Evolutionary conservation across 345 rosid species (phyloP), one percentile per base, ranked within the genome.

Genomic region (Salix suchowensis): DNA sequence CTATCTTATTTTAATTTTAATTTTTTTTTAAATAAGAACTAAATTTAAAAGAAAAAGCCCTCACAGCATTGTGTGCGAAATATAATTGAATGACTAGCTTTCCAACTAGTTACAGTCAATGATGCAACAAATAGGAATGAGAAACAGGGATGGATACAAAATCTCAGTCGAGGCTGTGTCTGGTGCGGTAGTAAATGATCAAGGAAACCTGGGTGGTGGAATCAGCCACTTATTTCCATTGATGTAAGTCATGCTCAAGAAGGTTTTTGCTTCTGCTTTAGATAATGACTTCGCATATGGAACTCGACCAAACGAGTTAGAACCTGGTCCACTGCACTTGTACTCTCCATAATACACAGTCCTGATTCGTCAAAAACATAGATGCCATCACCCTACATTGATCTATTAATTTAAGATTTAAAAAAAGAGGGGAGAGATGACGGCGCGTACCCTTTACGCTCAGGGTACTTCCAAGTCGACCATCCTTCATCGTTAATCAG

Each of bases 331-430:
- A 24, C 1, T 66, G 74, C 81, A 77, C 74, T 66, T 75, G 71
- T 82, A 82, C 79, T 82, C 84, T 26, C 84, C 84, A n/a, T 78
- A 74, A 23, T 81, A 77, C 15, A 46, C 81, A 23, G 75, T 74
- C 67, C 78, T 80, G 15, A 7, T 2, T 23, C 32, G 30, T 52
- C 16, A 71, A 18, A 28, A 71, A 52, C 21, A 7, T 19, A 7
- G 39, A 21, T n/a, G 11, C n/a, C 7, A 54, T 50, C 4, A 23
- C 26, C 18, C 11, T 24, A 69, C 14, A 28, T n/a, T 14, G 60
- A 48, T 48, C 0, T 1, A 48, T 48, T 4, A 16, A 48, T 14
- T 14, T 48, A 48, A 48, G 16, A 16, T 15, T 6, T 14, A 1
- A 48, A 16, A 40, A 46, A 19, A 32, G 40, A 4, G 46, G 30